phyloP scores from a whole-genome alignment of 306 rosid genomes.

The Psophocarpus tetragonolobus region DNA sequence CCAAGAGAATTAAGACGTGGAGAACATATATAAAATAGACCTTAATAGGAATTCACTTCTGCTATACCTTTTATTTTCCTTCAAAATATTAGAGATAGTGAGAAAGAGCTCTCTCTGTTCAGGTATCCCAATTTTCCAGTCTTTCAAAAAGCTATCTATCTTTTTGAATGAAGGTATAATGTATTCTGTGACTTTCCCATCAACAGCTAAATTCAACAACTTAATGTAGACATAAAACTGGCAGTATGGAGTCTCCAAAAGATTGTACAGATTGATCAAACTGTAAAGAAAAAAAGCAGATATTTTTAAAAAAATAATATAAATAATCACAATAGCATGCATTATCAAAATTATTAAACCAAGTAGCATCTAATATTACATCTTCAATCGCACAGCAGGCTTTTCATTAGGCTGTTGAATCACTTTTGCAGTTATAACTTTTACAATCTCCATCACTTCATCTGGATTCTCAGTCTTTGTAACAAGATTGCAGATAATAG shows the following conservation, averaged over 20 bases:
- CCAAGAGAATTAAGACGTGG: neutral
- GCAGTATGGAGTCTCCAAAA: constrained; percentile 71
- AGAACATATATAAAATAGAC: neutral
- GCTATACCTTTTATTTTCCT: constrained; percentile 78
- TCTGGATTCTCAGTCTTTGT: constrained; percentile 72
- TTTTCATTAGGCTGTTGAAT: constrained; percentile 75
- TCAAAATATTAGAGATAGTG: constrained; percentile 71
- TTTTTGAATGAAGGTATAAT: constrained; percentile 73
- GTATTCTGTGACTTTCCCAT: constrained; percentile 79
- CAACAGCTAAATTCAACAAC: constrained; percentile 63
- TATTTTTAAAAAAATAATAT: neutral
- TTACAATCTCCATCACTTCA: constrained; percentile 74
- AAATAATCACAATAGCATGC: neutral
- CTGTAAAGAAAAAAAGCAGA: constrained; percentile 44
- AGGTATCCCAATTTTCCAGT: constrained; percentile 77
- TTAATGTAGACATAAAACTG: constrained; percentile 83
- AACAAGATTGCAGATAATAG: constrained; percentile 82
- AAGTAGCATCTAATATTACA: constrained; percentile 47
- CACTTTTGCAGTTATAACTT: constrained; percentile 67
- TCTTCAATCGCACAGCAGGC: constrained; percentile 82
- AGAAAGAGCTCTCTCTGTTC: constrained; percentile 82
- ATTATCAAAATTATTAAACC: neutral
- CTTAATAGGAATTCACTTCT: neutral
- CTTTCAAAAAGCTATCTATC: constrained; percentile 86
- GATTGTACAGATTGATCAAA: constrained; percentile 89